Evolutionary conservation across 495 filamentous ascomycete genomes (phyloP).

Genomic region (Aspergillus saccharolyticus): DNA sequence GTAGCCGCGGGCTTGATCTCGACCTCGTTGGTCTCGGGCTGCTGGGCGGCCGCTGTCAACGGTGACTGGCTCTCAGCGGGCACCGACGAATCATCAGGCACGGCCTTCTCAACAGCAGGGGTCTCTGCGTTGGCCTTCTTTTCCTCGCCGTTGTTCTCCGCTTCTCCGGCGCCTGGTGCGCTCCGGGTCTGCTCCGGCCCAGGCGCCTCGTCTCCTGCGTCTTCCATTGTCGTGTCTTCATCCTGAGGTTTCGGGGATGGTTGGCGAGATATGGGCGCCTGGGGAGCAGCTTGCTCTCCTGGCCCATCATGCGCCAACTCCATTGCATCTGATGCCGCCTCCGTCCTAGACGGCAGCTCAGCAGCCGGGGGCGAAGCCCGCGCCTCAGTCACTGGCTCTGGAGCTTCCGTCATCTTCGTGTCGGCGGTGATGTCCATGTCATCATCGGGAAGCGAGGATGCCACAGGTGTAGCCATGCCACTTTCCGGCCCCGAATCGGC

Average conservation of each 20-base stretch:
- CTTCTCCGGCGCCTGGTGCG: slow-evolving; percentile 2
- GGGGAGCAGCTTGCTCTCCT: slow-evolving; percentile 26
- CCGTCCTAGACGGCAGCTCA: slow-evolving; percentile 26
- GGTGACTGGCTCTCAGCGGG: slow-evolving; percentile 19
- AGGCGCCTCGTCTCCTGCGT: slow-evolving; percentile 34
- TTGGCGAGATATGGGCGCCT: slow-evolving; percentile 37
- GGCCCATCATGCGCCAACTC: slow-evolving; percentile 38
- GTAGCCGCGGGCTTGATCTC: slow-evolving; percentile 15
- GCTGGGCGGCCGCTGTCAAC: slow-evolving; percentile 19
- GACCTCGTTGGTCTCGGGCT: slow-evolving; percentile 9
- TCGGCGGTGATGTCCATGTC: slow-evolving; percentile 46
- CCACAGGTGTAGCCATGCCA: slow-evolving; percentile 50
- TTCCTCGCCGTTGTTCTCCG: slow-evolving; percentile 13
- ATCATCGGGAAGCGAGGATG: slow-evolving; percentile 46
- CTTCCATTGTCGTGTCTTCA: slow-evolving; percentile 63
- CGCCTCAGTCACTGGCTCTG: slow-evolving; percentile 34
- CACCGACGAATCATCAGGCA: slow-evolving; percentile 15
- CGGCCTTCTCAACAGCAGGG: slow-evolving; percentile 19
- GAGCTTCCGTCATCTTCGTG: slow-evolving; percentile 46
- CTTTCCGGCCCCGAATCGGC: slow-evolving; percentile 63
- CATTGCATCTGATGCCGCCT: slow-evolving; percentile 38
- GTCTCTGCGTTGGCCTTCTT: slow-evolving; percentile 23
- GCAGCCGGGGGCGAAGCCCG: slow-evolving; percentile 21
- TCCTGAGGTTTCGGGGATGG: slow-evolving; percentile 49
- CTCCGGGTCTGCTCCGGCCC: slow-evolving; percentile 21